phyloP scores from a whole-genome alignment of 192 early-diverging fungal genomes.

The Geosiphon pyriformis region DNA sequence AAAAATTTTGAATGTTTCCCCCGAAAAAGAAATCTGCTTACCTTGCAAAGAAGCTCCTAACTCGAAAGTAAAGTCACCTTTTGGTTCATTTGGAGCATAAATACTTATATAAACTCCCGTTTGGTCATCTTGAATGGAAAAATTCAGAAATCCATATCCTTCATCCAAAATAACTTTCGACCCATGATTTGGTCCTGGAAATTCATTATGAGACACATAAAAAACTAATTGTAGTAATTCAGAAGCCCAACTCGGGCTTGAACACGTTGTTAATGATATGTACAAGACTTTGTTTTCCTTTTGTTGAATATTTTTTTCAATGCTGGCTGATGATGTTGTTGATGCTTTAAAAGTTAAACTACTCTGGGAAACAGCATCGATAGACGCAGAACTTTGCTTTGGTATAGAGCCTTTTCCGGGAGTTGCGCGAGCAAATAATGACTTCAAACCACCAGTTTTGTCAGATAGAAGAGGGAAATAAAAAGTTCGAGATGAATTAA shows the following conservation, averaged over 20 bases:
- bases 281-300: not conserved
- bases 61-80: conserved; percentile 8
- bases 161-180: not conserved
- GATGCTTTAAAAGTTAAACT: not conserved
- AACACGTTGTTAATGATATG: not conserved
- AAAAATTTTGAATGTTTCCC: not conserved
- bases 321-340: not conserved
- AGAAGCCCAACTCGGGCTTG: not conserved
- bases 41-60: conserved; percentile 12
- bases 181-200: not conserved
- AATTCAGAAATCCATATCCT: not conserved
- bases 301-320: not conserved
- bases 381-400: not conserved
- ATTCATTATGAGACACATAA: not conserved
- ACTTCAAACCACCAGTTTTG: not conserved
- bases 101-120: conserved; percentile 6
- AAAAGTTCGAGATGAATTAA: not conserved
- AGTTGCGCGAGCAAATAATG: not conserved
- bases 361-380: not conserved
- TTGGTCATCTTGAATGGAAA: not conserved
- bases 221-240: not conserved
- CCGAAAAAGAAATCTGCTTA: not conserved
- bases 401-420: not conserved
- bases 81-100: not conserved
- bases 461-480: not conserved